A percentile compares a stretch with the other conserved stretches of the same genome.
These are phyloP conservation scores for Incumbomyces lentus DNA, from an alignment of 2,329 filamentous ascomycete species.

Conservation along the genomic window DNA sequence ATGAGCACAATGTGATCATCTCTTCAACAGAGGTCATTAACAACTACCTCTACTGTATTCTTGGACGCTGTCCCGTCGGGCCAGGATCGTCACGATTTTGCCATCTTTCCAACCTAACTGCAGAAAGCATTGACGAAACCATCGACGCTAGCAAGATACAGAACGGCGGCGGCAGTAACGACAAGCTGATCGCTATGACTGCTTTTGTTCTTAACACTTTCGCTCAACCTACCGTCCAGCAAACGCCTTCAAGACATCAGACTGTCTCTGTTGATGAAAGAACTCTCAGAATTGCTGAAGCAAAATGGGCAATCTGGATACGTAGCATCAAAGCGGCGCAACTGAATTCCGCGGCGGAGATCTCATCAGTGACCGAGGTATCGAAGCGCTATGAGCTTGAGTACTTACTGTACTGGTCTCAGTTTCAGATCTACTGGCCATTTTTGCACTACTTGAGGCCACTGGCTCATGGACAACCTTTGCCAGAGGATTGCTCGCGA, in stretches of 20 bases:
- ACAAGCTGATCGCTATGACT: constrained; percentile 12
- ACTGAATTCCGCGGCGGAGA: not conserved
- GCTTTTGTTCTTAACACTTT: constrained; percentile 10
- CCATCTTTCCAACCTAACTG: too few relatives aligned
- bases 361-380: constrained; percentile 7
- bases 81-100: too few relatives aligned
- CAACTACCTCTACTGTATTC: too few relatives aligned
- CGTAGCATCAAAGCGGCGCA: constrained; percentile 6
- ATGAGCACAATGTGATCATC: too few relatives aligned
- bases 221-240: constrained; percentile 12
- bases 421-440: constrained; percentile 15
- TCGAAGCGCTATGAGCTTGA: constrained; percentile 11
- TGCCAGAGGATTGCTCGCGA: constrained; percentile 49
- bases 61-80: too few relatives aligned
- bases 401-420: constrained; percentile 13
- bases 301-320: constrained; percentile 12
- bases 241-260: constrained; percentile 15
- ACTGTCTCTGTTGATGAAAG: constrained; percentile 8
- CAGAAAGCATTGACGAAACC: constrained; percentile 2
- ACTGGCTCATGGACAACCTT: constrained; percentile 56
- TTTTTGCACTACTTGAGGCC: constrained; percentile 17
- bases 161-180: constrained; percentile 14
- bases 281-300: constrained; percentile 10
- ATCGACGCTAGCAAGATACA: constrained; percentile 12
- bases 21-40: too few relatives aligned